Conservation (phyloP, 106 monocot species). For the Phalaenopsis equestris region DNA sequence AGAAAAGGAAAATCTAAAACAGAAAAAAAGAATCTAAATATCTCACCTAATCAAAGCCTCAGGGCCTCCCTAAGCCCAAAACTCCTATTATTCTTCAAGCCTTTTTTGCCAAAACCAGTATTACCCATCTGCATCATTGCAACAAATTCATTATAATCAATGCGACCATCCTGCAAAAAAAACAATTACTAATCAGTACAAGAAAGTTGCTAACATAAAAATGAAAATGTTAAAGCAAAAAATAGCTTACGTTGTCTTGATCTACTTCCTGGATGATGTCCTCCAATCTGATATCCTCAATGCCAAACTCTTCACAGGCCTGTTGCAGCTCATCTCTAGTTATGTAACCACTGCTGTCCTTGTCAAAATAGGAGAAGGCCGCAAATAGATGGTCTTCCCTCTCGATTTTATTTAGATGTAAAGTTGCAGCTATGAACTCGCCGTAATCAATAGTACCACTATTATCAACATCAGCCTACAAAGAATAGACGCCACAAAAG, state of each 20-base stretch:
- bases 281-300: slow-evolving; percentile 33
- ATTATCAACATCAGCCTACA: slow-evolving; percentile 52
- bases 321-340: slow-evolving; percentile 46
- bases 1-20: not conserved
- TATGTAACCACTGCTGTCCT: slow-evolving; percentile 52
- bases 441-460: slow-evolving; percentile 55
- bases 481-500: not conserved
- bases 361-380: slow-evolving; percentile 54
- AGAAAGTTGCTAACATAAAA: not conserved
- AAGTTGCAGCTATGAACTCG: slow-evolving; percentile 49
- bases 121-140: slow-evolving; percentile 54
- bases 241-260: slow-evolving; percentile 42
- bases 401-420: slow-evolving; percentile 26
- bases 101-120: slow-evolving; percentile 29
- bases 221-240: not conserved
- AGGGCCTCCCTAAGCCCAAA: slow-evolving; percentile 44
- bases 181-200: not conserved
- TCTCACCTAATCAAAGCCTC: not conserved
- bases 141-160: slow-evolving; percentile 27
- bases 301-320: slow-evolving; percentile 51
- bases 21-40: not conserved
- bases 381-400: slow-evolving; percentile 34
- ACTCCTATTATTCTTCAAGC: slow-evolving; percentile 31
- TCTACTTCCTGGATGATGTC: slow-evolving; percentile 49
- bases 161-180: slow-evolving; percentile 41